phyloP scores from a whole-genome alignment of 768 basidiomycete genomes.

The Lepiota venenata region DNA sequence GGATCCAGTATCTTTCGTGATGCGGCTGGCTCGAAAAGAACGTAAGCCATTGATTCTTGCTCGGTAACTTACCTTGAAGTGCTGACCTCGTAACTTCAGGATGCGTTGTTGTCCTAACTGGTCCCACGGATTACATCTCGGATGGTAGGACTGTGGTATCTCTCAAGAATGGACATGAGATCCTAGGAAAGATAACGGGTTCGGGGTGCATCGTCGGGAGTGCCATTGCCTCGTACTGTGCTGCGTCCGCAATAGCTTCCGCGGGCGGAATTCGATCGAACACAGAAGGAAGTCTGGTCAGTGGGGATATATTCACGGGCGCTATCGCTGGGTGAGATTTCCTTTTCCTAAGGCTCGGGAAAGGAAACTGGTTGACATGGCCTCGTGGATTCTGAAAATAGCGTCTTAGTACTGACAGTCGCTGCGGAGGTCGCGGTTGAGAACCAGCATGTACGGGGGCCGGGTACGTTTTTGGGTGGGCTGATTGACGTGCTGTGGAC shows the following conservation, averaged over 20 bases:
- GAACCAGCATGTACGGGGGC: constrained; percentile 48
- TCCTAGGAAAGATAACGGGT: constrained; percentile 82
- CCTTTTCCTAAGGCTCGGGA: background rate
- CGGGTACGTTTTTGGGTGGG: constrained; percentile 62
- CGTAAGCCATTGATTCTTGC: constrained; percentile 43
- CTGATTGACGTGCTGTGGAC: constrained; percentile 57
- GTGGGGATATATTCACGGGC: constrained; percentile 74
- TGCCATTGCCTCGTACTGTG: constrained; percentile 77
- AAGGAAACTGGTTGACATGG: constrained; percentile 8
- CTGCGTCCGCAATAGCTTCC: constrained; percentile 34
- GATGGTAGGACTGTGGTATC: constrained; percentile 72
- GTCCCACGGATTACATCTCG: constrained; percentile 77
- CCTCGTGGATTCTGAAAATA: constrained; percentile 19
- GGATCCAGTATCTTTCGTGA: constrained; percentile 71
- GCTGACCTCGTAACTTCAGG: constrained; percentile 36
- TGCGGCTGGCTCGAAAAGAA: constrained; percentile 65
- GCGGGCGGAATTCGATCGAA: constrained; percentile 24
- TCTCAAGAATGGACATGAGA: constrained; percentile 68
- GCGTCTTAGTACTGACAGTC: constrained; percentile 56
- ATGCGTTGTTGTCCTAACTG: constrained; percentile 80
- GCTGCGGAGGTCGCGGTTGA: constrained; percentile 58
- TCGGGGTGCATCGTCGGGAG: constrained; percentile 86
- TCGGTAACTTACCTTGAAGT: background rate
- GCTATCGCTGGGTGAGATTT: constrained; percentile 70
- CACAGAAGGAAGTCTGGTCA: constrained; percentile 46